A percentile compares a stretch with the other conserved stretches of the same genome.
These are phyloP conservation scores for Podila epicladia DNA, from an alignment of 192 early-diverging fungal species.

Conservation along the genomic window DNA sequence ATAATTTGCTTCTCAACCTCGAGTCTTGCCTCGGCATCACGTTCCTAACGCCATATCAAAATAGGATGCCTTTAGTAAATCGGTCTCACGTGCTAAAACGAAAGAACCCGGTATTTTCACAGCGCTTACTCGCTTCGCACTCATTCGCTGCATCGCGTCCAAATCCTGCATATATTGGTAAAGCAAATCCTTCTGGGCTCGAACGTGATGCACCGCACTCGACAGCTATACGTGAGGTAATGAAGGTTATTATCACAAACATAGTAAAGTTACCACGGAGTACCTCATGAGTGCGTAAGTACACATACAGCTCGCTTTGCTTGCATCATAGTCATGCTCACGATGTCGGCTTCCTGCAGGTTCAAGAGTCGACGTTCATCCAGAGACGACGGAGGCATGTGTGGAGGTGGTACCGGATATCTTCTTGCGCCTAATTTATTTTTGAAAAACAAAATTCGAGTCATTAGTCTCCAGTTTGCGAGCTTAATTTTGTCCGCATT, in stretches of 20 bases:
- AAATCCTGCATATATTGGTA: slow-evolving; percentile 11
- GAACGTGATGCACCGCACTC: slow-evolving; percentile 28
- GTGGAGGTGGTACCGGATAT: slow-evolving; percentile 33
- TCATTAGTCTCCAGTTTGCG: too few species aligned
- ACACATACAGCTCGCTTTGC: slow-evolving; percentile 30
- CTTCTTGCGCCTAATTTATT: neutral
- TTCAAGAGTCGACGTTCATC: slow-evolving; percentile 3
- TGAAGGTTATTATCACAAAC: neutral
- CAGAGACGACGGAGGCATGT: slow-evolving; percentile 11
- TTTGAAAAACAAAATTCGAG: neutral
- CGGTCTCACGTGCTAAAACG: neutral
- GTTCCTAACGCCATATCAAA: slow-evolving; percentile 10
- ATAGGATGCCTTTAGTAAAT: too few species aligned
- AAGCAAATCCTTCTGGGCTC: slow-evolving; percentile 15
- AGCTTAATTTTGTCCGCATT: neutral
- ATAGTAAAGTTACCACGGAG: neutral
- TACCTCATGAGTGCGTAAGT: neutral
- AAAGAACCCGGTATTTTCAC: neutral
- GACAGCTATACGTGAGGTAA: slow-evolving; percentile 8
- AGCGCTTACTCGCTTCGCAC: slow-evolving; percentile 12
- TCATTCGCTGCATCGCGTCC: slow-evolving; percentile 27
- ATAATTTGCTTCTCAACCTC: slow-evolving; percentile 24
- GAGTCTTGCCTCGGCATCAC: slow-evolving; percentile 31
- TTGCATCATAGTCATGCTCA: slow-evolving; percentile 17
- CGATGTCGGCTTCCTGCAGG: slow-evolving; percentile 24